Conservation (phyloP, 768 basidiomycete genomes). For the Agrocybe praecox region DNA sequence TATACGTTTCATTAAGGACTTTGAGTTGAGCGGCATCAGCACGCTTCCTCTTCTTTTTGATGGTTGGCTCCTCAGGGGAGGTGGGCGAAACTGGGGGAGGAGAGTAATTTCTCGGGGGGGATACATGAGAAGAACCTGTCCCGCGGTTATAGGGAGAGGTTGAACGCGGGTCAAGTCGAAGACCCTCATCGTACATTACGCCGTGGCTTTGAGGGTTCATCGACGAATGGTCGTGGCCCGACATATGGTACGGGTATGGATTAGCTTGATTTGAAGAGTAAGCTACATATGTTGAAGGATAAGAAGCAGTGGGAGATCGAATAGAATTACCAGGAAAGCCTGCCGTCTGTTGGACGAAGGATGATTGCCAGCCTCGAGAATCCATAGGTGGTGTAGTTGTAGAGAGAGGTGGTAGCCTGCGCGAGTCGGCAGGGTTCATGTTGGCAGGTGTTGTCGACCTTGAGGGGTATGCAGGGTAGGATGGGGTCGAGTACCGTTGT, state of each 20-base stretch:
- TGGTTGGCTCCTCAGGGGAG: slow-evolving; percentile 61
- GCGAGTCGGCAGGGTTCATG: slow-evolving; percentile 49
- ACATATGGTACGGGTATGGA: slow-evolving; percentile 44
- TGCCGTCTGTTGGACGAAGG: slow-evolving; percentile 33
- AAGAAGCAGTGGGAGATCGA: slow-evolving; percentile 67
- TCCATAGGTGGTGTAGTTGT: slow-evolving; percentile 49
- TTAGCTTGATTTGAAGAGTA: slow-evolving; percentile 42
- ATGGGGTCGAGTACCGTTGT: slow-evolving; percentile 49
- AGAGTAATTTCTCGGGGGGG: slow-evolving; percentile 45
- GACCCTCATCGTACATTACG: slow-evolving; percentile 30
- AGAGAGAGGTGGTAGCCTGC: slow-evolving; percentile 61
- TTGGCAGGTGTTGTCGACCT: slow-evolving; percentile 53
- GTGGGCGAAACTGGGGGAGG: slow-evolving; percentile 51
- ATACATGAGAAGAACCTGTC: slow-evolving; percentile 34
- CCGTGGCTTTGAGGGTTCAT: slow-evolving; percentile 31
- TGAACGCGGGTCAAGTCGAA: slow-evolving; percentile 41
- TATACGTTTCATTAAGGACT: slow-evolving; percentile 79
- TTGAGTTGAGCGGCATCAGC: slow-evolving; percentile 81
- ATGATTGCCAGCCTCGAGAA: slow-evolving; percentile 48
- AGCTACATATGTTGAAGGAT: slow-evolving; percentile 54
- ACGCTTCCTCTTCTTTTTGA: slow-evolving; percentile 89
- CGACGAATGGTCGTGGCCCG: slow-evolving; percentile 32
- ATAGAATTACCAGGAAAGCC: slow-evolving; percentile 45
- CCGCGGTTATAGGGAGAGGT: slow-evolving; percentile 46
- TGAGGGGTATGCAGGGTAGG: slow-evolving; percentile 49